Evolutionary conservation across 2,329 filamentous ascomycete genomes (phyloP).

Genomic region (Eutypella sp.): DNA sequence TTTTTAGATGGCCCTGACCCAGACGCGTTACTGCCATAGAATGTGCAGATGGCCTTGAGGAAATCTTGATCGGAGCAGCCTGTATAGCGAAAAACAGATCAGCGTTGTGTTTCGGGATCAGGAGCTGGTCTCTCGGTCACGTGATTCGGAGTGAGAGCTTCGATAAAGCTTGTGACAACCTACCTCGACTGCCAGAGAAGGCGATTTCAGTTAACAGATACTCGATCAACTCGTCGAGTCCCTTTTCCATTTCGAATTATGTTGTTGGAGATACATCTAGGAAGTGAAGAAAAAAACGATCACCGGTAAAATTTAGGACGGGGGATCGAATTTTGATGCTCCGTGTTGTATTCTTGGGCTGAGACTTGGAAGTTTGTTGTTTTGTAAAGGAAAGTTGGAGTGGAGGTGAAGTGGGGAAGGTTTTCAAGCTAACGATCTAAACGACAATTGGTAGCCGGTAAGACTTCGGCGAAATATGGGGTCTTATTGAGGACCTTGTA

Average conservation of each 20-base stretch:
- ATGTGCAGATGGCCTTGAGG: conserved; percentile 21
- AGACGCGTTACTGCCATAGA: conserved; percentile 7
- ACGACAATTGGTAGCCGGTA: background rate
- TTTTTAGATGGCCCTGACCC: background rate
- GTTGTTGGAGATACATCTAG: conserved; percentile 14
- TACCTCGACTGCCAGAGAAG: conserved; percentile 38
- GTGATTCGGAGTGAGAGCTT: background rate
- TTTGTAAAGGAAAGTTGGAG: background rate
- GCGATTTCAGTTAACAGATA: conserved; percentile 39
- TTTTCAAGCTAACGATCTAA: background rate
- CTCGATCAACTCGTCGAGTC: conserved; percentile 41
- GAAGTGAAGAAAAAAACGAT: conserved; percentile 10
- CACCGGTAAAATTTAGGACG: conserved; percentile 9
- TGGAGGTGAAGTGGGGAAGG: background rate
- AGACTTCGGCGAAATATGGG: background rate
- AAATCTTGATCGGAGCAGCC: conserved; percentile 23
- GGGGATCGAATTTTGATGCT: conserved; percentile 25
- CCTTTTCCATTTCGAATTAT: conserved; percentile 31
- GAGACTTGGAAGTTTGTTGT: background rate
- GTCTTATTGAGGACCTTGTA: conserved; percentile 5
- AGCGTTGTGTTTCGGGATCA: background rate
- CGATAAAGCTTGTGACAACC: conserved; percentile 13
- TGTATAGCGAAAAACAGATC: conserved; percentile 4
- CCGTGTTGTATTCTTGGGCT: conserved; percentile 6
- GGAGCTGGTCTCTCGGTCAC: background rate